Evolutionary conservation across 2,329 filamentous ascomycete genomes (phyloP).

Genomic region (Leptosphaerulina australis): DNA sequence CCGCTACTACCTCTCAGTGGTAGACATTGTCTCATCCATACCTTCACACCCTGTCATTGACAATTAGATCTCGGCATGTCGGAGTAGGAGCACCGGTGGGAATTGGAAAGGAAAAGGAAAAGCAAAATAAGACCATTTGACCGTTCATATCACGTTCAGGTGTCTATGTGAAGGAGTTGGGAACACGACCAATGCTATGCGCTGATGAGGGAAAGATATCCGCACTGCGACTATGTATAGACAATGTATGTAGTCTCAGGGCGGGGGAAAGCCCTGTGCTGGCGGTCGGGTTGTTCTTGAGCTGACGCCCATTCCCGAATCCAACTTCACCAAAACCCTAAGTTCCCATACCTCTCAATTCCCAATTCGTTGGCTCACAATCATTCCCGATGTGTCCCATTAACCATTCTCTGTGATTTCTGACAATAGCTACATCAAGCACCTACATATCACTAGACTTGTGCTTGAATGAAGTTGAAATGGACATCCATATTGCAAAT

Average conservation of each 20-base stretch:
- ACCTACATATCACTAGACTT: too few species aligned
- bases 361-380: too few species aligned
- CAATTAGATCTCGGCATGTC: slow-evolving; percentile 22
- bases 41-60: slow-evolving; percentile 46
- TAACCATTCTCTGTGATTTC: too few species aligned
- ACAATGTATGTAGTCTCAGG: slow-evolving; percentile 22
- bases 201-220: slow-evolving; percentile 99
- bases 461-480: too few species aligned
- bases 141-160: slow-evolving; percentile 4
- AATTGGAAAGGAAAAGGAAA: slow-evolving; percentile 38
- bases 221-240: slow-evolving; percentile 51
- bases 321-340: slow-evolving; percentile 5
- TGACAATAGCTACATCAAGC: too few species aligned
- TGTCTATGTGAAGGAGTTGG: slow-evolving; percentile 18
- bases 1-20: slow-evolving; percentile 50
- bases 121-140: slow-evolving; percentile 34
- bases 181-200: slow-evolving; percentile 58
- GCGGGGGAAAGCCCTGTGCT: slow-evolving; percentile 98
- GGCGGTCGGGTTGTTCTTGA: slow-evolving; percentile 82
- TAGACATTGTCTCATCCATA: slow-evolving; percentile 43
- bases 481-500: too few species aligned
- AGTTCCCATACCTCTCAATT: too few species aligned
- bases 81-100: slow-evolving; percentile 30
- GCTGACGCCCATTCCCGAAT: slow-evolving; percentile 68
- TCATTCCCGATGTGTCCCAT: too few species aligned